These are phyloP conservation scores for Fusarium stilboides DNA, from an alignment of 2,329 filamentous ascomycete genomes.

Conservation along the genomic window DNA sequence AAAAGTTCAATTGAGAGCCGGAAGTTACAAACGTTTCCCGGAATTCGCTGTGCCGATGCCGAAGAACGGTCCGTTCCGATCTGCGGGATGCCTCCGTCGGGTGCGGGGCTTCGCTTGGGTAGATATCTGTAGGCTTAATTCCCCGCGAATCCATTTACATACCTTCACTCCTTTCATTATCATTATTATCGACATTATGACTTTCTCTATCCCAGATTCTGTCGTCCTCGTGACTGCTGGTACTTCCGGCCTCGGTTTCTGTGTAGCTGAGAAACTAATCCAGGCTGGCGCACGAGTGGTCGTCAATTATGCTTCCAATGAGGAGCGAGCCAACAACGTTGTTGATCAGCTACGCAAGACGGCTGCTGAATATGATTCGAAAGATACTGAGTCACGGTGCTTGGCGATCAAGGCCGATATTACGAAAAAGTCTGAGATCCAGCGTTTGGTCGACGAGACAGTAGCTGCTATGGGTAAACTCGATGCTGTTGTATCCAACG, in stretches of 20 bases:
- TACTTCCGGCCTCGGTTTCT: slow-evolving; percentile 7
- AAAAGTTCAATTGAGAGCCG: no score
- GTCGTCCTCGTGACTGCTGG: slow-evolving; percentile 1
- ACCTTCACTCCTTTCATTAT: not conserved
- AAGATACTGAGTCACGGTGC: rapidly evolving
- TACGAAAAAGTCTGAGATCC: rapidly evolving
- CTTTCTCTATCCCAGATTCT: not conserved
- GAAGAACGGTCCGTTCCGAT: no score
- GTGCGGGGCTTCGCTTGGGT: no score
- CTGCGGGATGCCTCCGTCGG: no score
- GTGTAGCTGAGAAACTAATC: slow-evolving; percentile 3
- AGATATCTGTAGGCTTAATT: no score
- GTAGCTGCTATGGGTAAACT: not conserved
- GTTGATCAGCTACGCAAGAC: not conserved
- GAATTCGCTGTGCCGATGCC: no score
- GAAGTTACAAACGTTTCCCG: no score
- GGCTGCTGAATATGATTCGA: rapidly evolving
- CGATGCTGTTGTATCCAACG: slow-evolving; percentile 18
- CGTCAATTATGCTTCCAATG: slow-evolving; percentile 12
- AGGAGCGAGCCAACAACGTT: not conserved
- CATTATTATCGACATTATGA: not conserved
- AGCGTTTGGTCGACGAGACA: not conserved
- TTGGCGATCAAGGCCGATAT: not conserved
- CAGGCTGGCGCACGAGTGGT: not conserved
- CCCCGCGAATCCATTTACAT: no score